Percentiles rank a stretch among this genome's conserved stretches.
Evolutionary conservation across 2,329 filamentous ascomycete genomes (phyloP).

Genomic region (Sclerotinia nivalis): DNA sequence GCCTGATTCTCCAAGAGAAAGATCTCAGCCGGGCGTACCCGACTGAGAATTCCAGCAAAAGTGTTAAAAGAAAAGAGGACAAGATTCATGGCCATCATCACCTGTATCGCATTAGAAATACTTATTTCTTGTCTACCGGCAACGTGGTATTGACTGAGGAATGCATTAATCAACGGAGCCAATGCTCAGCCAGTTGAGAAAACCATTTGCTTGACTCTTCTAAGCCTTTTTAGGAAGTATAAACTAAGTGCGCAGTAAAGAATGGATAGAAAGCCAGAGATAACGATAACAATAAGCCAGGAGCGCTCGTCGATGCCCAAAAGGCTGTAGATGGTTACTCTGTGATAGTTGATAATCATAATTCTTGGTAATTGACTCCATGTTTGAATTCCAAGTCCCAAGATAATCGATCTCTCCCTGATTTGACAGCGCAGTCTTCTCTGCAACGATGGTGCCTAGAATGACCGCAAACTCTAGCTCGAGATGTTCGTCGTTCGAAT

Average conservation of each 20-base stretch:
- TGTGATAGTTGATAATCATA: conserved; percentile 34
- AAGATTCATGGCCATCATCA: conserved; percentile 1
- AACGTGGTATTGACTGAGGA: conserved; percentile 52
- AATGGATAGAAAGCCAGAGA: conserved; percentile 51
- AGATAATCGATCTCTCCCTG: not conserved
- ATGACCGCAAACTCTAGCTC: conserved; percentile 52
- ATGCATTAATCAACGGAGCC: conserved; percentile 55
- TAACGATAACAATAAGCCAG: conserved; percentile 53
- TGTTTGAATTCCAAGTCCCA: not conserved
- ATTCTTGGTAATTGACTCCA: not conserved
- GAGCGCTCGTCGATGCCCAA: conserved; percentile 50
- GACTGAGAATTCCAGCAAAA: conserved; percentile 54
- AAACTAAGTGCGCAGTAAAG: conserved; percentile 46
- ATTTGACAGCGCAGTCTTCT: conserved; percentile 44
- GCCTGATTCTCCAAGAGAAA: conserved; percentile 59
- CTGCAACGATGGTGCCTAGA: conserved; percentile 56
- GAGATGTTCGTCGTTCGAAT: conserved; percentile 45
- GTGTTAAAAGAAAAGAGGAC: conserved; percentile 49
- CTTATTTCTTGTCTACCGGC: conserved; percentile 45
- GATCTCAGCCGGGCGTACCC: conserved; percentile 59
- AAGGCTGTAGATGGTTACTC: conserved; percentile 58
- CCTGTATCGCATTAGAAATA: not conserved
- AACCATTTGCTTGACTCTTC: conserved; percentile 44
- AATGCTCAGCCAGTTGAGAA: conserved; percentile 53
- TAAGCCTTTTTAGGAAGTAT: conserved; percentile 33